Evolutionary conservation across 305 asterid genomes (phyloP).

Genomic region (Vinca major): DNA sequence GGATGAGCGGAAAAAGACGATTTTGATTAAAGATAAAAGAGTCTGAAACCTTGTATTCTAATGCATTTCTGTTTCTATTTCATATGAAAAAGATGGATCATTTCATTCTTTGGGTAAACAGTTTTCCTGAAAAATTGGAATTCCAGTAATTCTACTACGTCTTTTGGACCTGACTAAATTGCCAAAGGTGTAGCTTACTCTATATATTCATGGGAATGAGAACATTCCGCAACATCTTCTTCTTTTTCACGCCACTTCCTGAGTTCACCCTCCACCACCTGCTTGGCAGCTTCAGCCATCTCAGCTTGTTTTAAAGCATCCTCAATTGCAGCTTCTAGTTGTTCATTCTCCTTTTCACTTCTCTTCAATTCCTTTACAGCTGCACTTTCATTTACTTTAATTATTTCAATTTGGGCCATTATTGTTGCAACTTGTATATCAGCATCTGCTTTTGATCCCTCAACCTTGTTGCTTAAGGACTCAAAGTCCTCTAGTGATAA

Average conservation of each 20-base stretch:
- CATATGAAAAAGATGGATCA: not conserved
- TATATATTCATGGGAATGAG: conserved; percentile 15
- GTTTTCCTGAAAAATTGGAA: not conserved
- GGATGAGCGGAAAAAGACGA: no score
- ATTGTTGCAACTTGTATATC: conserved; percentile 52
- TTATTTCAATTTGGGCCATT: conserved; percentile 48
- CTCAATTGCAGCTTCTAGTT: conserved; percentile 41
- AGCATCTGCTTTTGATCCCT: conserved; percentile 32
- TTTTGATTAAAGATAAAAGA: not conserved
- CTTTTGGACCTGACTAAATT: no score
- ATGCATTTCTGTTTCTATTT: not conserved
- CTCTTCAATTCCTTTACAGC: conserved; percentile 33
- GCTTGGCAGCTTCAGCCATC: conserved; percentile 64
- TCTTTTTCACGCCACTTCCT: conserved; percentile 46
- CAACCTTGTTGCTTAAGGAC: conserved; percentile 41
- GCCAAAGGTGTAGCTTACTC: no score
- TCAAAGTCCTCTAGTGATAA: conserved; percentile 45
- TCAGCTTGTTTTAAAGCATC: conserved; percentile 57
- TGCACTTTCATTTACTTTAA: conserved; percentile 37
- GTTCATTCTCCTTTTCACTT: conserved; percentile 35
- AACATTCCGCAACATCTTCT: conserved; percentile 27
- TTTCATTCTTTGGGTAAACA: not conserved
- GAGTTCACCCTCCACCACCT: conserved; percentile 55
- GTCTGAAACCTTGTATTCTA: not conserved
- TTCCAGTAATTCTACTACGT: not conserved